Evolutionary conservation across 345 rosid genomes (phyloP), one percentile per base, ranked within the genome.

Genomic region (Eucalyptus rudis): DNA sequence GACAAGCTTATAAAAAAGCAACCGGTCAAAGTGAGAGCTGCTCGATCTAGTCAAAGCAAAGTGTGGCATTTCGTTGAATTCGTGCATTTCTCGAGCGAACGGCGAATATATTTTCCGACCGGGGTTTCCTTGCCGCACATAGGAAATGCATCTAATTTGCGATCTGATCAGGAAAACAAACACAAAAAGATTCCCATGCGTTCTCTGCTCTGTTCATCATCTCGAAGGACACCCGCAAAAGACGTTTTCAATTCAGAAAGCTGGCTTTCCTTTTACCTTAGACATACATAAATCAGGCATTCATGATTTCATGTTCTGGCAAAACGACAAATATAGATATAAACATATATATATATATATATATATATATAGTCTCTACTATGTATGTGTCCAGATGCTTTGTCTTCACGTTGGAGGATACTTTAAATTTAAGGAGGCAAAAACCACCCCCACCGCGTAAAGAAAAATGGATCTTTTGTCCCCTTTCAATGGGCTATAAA

Each of bases 71-170:
- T 33, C 5, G 2, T 8, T 17, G 43, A 33, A 68, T 16, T 16
- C 4, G 1, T 10, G 9, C 81, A 0, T 17, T 71, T 22, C 43
- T 31, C 6, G 1, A 66, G 44, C 1, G 44, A 17, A 33, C 1
- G 25, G 81, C 1, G 1, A 19, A 36, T 19, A 71, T 10, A 19
- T 71, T 19, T 36, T 19, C 4, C 1, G 2, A 19, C 3, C 2
- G 4, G 80, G 7, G 2, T 68, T 68, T 68, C 80, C 17, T 8
- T 7, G 12, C 20, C 1, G 20, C 20, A 15, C 80, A 16, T 68
- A 8, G 80, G 20, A 19, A 71, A 36, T 71, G 7, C 44, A 33
- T 4, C 44, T 17, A 17, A 71, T 5, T 71, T 71, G 81, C 45
- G 1, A 33, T 76, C 7, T 20, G 27, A 20, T 20, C 12, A 44